Conservation (phyloP, 768 basidiomycete species). For the Hericium rajendrae region DNA sequence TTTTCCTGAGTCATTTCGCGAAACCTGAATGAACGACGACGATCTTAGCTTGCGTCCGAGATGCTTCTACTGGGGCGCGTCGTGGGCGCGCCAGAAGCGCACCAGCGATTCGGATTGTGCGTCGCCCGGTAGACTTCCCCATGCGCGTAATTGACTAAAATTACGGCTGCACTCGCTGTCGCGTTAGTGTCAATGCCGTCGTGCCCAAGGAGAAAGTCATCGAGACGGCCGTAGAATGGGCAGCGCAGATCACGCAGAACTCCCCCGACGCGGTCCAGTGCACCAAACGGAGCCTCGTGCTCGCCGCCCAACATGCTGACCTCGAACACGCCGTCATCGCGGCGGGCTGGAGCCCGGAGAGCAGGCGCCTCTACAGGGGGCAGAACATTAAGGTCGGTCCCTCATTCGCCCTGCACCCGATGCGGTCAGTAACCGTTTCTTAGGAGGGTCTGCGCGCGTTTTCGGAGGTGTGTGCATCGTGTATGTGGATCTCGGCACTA, state of each 20-base stretch:
- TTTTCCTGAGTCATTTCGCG: background rate
- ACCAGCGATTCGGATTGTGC: slow-evolving; percentile 67
- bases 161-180: background rate
- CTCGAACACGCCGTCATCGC: slow-evolving; percentile 39
- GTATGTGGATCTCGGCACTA: background rate
- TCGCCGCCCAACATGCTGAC: slow-evolving; percentile 40
- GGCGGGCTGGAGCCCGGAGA: slow-evolving; percentile 37
- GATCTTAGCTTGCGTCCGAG: slow-evolving; percentile 58
- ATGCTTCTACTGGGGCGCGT: slow-evolving; percentile 64
- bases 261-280: slow-evolving; percentile 76
- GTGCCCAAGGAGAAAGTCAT: slow-evolving; percentile 50
- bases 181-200: slow-evolving; percentile 56
- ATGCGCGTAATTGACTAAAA: slow-evolving; percentile 3
- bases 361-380: slow-evolving; percentile 46
- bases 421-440: background rate
- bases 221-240: slow-evolving; percentile 50
- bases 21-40: background rate
- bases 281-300: slow-evolving; percentile 60
- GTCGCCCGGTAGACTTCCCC: slow-evolving; percentile 12
- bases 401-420: slow-evolving; percentile 1
- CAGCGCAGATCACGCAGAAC: slow-evolving; percentile 47
- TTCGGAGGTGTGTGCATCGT: slow-evolving; percentile 34
- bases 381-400: slow-evolving; percentile 57
- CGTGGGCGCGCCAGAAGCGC: slow-evolving; percentile 59
- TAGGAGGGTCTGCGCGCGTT: slow-evolving; percentile 70